Evolutionary conservation across 306 rosid species (phyloP).

Genomic region (Dryas drummondii): DNA sequence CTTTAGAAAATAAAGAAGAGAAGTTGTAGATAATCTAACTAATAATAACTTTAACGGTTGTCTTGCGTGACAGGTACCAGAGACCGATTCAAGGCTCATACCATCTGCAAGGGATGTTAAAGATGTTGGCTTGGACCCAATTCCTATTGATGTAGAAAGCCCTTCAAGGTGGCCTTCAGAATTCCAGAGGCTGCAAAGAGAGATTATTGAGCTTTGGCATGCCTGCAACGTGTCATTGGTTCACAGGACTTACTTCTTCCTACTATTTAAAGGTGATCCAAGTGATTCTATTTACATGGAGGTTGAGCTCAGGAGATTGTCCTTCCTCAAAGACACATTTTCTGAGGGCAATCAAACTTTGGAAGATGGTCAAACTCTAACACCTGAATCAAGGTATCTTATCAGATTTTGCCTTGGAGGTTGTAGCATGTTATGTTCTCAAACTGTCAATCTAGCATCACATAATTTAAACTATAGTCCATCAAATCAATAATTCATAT

Average conservation of each 20-base stretch:
- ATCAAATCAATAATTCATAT: too few species aligned
- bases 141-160: constrained; percentile 48
- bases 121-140: constrained; percentile 75
- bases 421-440: background rate
- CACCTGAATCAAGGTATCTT: constrained; percentile 60
- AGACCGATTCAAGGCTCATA: constrained; percentile 30
- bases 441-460: too few species aligned
- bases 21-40: background rate
- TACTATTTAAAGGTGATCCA: constrained; percentile 75
- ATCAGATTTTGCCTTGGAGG: background rate
- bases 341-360: constrained; percentile 46
- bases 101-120: constrained; percentile 45
- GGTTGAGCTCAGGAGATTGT: constrained; percentile 79
- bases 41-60: constrained; percentile 9
- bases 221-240: constrained; percentile 82
- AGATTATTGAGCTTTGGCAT: constrained; percentile 80
- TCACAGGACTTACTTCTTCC: constrained; percentile 93
- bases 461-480: too few species aligned
- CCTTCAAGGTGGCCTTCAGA: constrained; percentile 74
- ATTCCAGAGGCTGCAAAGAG: constrained; percentile 72
- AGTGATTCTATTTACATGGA: constrained; percentile 83
- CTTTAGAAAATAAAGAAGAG: background rate
- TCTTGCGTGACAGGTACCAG: constrained; percentile 43
- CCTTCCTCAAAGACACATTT: constrained; percentile 67
- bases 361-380: constrained; percentile 57